Evolutionary conservation across 768 basidiomycete genomes (phyloP), one percentile per base, ranked within the genome.

Genomic region (Lentinula lateritia): DNA sequence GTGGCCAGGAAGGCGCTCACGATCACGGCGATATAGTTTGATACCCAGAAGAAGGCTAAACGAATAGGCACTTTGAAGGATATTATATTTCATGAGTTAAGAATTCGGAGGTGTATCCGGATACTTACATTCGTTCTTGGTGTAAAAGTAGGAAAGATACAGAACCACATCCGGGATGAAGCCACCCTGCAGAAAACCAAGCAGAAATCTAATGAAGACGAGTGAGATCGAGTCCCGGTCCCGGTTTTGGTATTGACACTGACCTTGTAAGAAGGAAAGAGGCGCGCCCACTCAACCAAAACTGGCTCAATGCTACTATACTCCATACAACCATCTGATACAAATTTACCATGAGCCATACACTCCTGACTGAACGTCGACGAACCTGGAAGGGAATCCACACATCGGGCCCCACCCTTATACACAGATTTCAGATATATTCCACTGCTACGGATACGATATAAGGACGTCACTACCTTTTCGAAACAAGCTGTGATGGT

Each of bases 11-110:
- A 89, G 2, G 83, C 82, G 54, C 81, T 78, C 18, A 84, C 63
- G 54, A 90, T 83, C 50, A 80, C 71, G 3, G 82, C 75, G 1
- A 80, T 58, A 58, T 87, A 84, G 68, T 82, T 81, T 4, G 84
- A 83, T 34, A 82, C 76, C 87, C 86, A 90, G 76, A 89, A 89
- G 66, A 79, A 83, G 1, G 85, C 86, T 9, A 90, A 75, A n/a
- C 88, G 80, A 48, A 88, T 80, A 2, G 87, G 85, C 0, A 88
- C 81, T 84, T 60, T 23, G 15, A 35, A 23, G 35, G 18, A 5
- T 34, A 38, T 45, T 3, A 5, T 34, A 38, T 45, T 3, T 43
- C 39, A 41, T 36, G 4, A 45, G 60, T 50, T 38, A 34, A 9
- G 23, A 12, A 45, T 36, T 23, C 13, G 16, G 48, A 13, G 15